Evolutionary conservation across 1,284 basidiomycete species (phyloP).

Genomic region (Melampsora americana): DNA sequence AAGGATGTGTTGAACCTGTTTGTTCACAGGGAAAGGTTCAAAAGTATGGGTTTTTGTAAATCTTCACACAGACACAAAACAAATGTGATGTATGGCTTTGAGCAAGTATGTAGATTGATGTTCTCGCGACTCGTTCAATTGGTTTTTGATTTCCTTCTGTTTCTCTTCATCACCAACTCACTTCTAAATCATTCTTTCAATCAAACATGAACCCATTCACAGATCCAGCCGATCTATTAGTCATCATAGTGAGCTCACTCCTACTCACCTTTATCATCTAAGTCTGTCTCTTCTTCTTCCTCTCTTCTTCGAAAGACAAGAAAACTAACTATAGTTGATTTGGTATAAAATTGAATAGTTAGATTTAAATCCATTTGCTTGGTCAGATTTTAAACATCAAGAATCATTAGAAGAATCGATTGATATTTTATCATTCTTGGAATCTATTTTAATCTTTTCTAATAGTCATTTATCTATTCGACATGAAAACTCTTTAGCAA

Average conservation of each 20-base stretch:
- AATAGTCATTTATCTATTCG: constrained; percentile 87
- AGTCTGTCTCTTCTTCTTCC: background rate
- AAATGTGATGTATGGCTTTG: too few species aligned
- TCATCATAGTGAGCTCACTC: constrained; percentile 44
- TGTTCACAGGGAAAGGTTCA: too few species aligned
- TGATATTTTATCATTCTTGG: constrained; percentile 50
- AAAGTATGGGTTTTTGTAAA: too few species aligned
- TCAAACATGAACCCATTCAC: background rate
- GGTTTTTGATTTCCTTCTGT: too few species aligned
- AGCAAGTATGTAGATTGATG: too few species aligned
- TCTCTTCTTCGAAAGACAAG: too few species aligned
- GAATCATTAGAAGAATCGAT: constrained; percentile 6
- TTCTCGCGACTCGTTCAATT: too few species aligned
- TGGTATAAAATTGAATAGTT: constrained; percentile 49
- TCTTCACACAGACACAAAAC: too few species aligned
- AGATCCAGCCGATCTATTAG: constrained; percentile 45
- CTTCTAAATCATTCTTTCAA: too few species aligned
- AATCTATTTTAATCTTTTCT: constrained; percentile 72
- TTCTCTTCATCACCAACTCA: too few species aligned
- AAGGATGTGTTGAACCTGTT: too few species aligned
- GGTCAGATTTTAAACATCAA: constrained; percentile 45
- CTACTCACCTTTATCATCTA: constrained; percentile 1
- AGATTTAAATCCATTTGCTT: constrained; percentile 52
- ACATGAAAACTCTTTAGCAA: constrained; percentile 85
- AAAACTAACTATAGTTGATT: too few species aligned